phyloP scores from a whole-genome alignment of 306 rosid genomes.

The Pterocarpus macrocarpus region DNA sequence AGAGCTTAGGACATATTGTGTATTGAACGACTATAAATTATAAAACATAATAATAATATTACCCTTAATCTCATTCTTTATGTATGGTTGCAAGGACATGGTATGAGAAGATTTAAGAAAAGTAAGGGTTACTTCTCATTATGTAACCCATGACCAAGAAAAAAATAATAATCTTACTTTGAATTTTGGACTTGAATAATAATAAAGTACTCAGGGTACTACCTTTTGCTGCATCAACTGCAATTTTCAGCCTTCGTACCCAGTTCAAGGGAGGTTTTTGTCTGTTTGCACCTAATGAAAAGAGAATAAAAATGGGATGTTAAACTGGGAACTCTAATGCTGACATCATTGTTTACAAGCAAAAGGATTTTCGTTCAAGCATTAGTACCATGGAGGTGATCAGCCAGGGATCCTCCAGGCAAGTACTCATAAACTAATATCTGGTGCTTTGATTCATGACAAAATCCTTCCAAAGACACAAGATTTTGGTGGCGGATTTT shows the following conservation, averaged over 20 bases:
- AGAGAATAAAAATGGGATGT: not conserved
- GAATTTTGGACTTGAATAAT: no score
- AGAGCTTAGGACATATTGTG: no score
- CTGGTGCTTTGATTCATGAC: slow-evolving; percentile 89
- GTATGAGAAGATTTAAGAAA: no score
- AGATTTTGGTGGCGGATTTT: slow-evolving; percentile 89
- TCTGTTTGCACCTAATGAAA: slow-evolving; percentile 67
- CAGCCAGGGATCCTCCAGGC: slow-evolving; percentile 88
- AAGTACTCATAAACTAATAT: slow-evolving; percentile 93
- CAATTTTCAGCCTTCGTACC: slow-evolving; percentile 94
- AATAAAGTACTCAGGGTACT: slow-evolving; percentile 10
- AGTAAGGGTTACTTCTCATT: no score
- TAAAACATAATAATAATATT: no score
- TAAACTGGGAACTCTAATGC: slow-evolving; percentile 1
- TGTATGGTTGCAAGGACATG: no score
- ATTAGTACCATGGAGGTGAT: slow-evolving; percentile 81
- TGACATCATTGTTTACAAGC: slow-evolving; percentile 27
- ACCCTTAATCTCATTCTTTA: no score
- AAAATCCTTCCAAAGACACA: slow-evolving; percentile 90
- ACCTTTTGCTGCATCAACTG: slow-evolving; percentile 98
- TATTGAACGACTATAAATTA: no score
- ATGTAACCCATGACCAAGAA: no score
- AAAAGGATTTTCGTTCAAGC: slow-evolving; percentile 19
- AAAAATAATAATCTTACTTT: no score
- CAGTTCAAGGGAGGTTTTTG: slow-evolving; percentile 74